Base-by-base conservation (phyloP, 2,329 filamentous ascomycete species). In the Gnomoniopsis smithogilvyi region DNA sequence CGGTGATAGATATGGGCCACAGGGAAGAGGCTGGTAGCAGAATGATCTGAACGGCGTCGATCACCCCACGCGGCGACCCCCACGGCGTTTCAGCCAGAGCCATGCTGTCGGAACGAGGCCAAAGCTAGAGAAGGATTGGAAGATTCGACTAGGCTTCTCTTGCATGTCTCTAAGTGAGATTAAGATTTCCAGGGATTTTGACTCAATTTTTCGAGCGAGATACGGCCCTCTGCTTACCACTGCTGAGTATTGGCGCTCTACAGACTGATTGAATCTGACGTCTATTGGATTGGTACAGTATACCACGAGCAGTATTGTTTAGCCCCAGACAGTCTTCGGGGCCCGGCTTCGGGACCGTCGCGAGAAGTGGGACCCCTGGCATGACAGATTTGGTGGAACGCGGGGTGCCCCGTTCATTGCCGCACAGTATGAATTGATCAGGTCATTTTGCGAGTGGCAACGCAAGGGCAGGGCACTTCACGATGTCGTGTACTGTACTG, bases 41-140 rank as follows among this genome's bases (percentile, higher is more conserved):
- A 30, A 30, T 33, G 24, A 43, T 11, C 17, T 53, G 14, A 21
- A 43, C 36, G 19, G 41, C 15, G 47, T 45, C 49, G 19, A 52
- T 52, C 45, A 58, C 52, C 56, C 54, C 53, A 54, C 56, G 14
- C 58, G 33, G 24, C 47, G 57, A 56, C 60, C 60, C 60, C 60
- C 60, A 62, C 60, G 60, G 41, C 38, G n/a, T 19, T 41, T 43
- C 45, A 62, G 57, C 56, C 60, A 60, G 56, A 62, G 60, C 60
- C 60, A 59, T 36, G 36, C 53, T 62, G 60, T 62, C 60, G 60
- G 60, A 62, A 56, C 45, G 21, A 34, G 34, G 17, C 26, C 45
- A 14, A 56, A 14, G 49, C 51, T 56, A 51, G 49, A 57, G 30
- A 47, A 48, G 41, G 54, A 55, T 8, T 41, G 36, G 38, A 47